A percentile compares a stretch with the other conserved stretches of the same genome.
Evolutionary conservation across 139 green algal species (phyloP).

Genomic region (Tetraselmis striata): DNA sequence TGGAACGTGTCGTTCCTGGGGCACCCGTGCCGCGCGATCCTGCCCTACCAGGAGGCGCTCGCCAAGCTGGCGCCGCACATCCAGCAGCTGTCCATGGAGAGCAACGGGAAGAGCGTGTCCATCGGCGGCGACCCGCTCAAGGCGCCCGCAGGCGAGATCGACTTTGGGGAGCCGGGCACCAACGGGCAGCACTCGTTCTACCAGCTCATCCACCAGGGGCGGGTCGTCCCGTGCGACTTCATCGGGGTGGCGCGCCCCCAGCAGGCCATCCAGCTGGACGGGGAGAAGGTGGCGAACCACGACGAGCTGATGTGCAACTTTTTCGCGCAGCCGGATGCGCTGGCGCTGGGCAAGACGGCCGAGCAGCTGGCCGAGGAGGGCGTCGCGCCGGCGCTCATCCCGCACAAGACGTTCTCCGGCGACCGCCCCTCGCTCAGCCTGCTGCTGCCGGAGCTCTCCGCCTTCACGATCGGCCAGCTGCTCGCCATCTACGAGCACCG

Average conservation of each 20-base stretch:
- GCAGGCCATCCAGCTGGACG: slow-evolving; percentile 75
- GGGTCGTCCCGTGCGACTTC: slow-evolving; percentile 94
- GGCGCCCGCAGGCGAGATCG: slow-evolving; percentile 73
- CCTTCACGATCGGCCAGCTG: slow-evolving; percentile 92
- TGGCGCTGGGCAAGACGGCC: slow-evolving; percentile 88
- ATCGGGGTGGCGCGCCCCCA: slow-evolving; percentile 93
- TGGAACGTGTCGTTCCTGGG: slow-evolving; percentile 98
- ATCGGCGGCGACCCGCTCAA: slow-evolving; percentile 81
- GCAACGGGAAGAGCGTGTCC: slow-evolving; percentile 96
- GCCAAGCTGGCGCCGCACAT: slow-evolving; percentile 96
- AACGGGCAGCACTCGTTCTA: slow-evolving; percentile 99
- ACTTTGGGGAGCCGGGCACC: slow-evolving; percentile 99
- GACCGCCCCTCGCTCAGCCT: slow-evolving; percentile 90
- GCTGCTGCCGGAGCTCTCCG: slow-evolving; percentile 83
- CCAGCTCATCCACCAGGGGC: slow-evolving; percentile 94
- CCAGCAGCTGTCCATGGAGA: slow-evolving; percentile 98
- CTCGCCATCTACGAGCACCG: slow-evolving; percentile 96
- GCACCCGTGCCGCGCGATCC: slow-evolving; percentile 83
- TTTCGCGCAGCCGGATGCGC: slow-evolving; percentile 94
- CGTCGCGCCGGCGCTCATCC: slow-evolving; percentile 84
- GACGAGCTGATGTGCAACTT: slow-evolving; percentile 99
- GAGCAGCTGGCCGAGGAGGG: slow-evolving; percentile 78
- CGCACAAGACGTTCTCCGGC: slow-evolving; percentile 89
- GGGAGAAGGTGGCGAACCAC: slow-evolving; percentile 96
- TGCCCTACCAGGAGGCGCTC: slow-evolving; percentile 95